Evolutionary conservation across 2,329 filamentous ascomycete species (phyloP), one percentile per base, ranked within the genome.

Genomic region (Penicillium sp.): DNA sequence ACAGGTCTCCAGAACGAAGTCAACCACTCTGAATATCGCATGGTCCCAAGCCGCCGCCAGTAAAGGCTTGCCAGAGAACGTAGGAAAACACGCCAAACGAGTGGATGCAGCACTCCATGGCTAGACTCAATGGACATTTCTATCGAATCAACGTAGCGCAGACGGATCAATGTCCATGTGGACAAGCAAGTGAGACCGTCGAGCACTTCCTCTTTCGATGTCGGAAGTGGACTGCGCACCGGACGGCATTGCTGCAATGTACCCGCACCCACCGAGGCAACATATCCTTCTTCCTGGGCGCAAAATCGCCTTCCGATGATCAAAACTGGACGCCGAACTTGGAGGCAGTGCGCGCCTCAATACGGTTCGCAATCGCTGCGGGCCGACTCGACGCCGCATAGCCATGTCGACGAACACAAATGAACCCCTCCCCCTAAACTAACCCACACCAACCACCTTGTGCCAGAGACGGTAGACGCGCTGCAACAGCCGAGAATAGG

Each of bases 31-130:
- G 21, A 67, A 67, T n/a, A n/a, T n/a, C n/a, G 63, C 60, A 59
- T 60, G 56, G 47, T 59, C 61, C 29, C 58, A n/a, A n/a, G n/a
- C n/a, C n/a, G 55, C 47, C 27, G 26, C 58, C 44, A 55, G 50
- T 23, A 65, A 60, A 53, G 45, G 31, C 26, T 50, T 69, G n/a
- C 62, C 56, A 52, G 60, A 58, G 56, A 63, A 66, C 19, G 54
- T 71, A 46, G 65, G 64, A 25, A 68, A 52, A 64, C 61, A 68
- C 33, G 39, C 50, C 1, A 64, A 63, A 66, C 55, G 62, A 60
- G 60, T 71, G n/a, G 64, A 70, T 58, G 52, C 57, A 58, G 65
- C 63, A 60, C 62, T 71, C 26, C 67, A 67, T 71, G 59, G 62
- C 63, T 55, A 63, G 69, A 63, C 62, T 72, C 14, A 72, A 71